Percentiles rank a stretch among this genome's conserved stretches.
Conservation (phyloP, 2,329 filamentous ascomycete genomes). For the Aspergillus tubingensis region DNA sequence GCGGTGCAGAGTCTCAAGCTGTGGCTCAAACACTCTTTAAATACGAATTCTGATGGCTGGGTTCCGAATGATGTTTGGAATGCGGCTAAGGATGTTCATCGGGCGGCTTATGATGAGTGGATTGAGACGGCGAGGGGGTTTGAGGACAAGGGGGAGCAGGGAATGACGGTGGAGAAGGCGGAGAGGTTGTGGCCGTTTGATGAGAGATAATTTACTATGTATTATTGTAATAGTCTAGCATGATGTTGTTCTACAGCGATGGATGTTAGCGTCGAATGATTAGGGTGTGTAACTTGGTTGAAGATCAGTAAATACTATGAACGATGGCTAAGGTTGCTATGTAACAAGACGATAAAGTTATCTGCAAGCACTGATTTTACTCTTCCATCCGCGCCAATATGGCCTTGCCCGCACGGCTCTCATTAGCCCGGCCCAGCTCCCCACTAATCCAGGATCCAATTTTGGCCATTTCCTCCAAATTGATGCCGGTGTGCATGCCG, state of each 20-base stretch:
- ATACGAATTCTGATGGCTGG: constrained; percentile 37
- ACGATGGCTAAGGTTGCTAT: background rate
- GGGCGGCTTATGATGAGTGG: constrained; percentile 31
- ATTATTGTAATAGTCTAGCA: fast-evolving
- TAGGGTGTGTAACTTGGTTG: fast-evolving
- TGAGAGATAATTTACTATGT: constrained; percentile 16
- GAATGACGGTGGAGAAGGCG: constrained; percentile 27
- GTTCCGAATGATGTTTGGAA: constrained; percentile 35
- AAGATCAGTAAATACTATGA: constrained; percentile 19
- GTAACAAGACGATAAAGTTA: background rate
- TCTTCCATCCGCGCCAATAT: constrained; percentile 40
- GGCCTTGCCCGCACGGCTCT: constrained; percentile 57
- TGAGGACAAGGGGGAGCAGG: constrained; percentile 20
- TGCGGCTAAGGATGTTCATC: constrained; percentile 29
- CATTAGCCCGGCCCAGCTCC: constrained; percentile 55
- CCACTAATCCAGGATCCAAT: constrained; percentile 60
- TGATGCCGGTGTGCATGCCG: constrained; percentile 61
- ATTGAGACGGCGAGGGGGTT: constrained; percentile 30
- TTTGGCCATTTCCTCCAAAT: constrained; percentile 55
- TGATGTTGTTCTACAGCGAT: fast-evolving
- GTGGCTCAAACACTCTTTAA: constrained; percentile 28
- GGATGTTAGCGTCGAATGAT: too few species aligned
- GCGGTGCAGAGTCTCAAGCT: constrained; percentile 30
- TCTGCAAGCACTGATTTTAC: background rate
- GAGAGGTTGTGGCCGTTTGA: constrained; percentile 33